Conservation (phyloP, 106 monocot species). For the Acorus gramineus region DNA sequence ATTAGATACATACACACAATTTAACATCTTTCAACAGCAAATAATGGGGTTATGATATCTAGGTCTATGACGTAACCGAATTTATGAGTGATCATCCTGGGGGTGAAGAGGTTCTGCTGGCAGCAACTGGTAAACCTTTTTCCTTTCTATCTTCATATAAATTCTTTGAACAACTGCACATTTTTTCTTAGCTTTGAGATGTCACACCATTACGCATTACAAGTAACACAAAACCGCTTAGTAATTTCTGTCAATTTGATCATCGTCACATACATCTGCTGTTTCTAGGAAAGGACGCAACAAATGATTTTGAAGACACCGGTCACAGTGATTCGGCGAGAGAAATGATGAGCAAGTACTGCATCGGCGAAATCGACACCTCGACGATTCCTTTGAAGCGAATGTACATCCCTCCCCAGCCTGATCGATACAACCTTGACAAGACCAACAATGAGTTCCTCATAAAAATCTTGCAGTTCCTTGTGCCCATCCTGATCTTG, state of each 20-base stretch:
- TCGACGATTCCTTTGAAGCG: constrained; percentile 13
- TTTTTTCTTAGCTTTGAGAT: too few species aligned
- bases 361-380: constrained; percentile 37
- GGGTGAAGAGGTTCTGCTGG: constrained; percentile 43
- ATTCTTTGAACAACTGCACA: too few species aligned
- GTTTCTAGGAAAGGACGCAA: constrained; percentile 48
- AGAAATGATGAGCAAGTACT: constrained; percentile 44
- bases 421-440: constrained; percentile 19
- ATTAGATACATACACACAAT: too few species aligned
- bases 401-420: constrained; percentile 16
- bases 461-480: constrained; percentile 51
- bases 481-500: constrained; percentile 59
- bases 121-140: constrained; percentile 27
- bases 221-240: too few species aligned
- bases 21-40: too few species aligned
- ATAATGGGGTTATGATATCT: too few species aligned
- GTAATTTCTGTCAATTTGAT: too few species aligned
- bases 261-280: too few species aligned
- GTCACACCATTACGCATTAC: too few species aligned
- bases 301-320: constrained; percentile 51
- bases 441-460: constrained; percentile 30
- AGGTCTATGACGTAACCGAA: constrained; percentile 39
- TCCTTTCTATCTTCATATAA: background rate
- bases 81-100: constrained; percentile 55
- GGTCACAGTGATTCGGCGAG: constrained; percentile 44